Evolutionary conservation across 2,329 filamentous ascomycete genomes (phyloP).

Genomic region (Aureobasidium zeae): DNA sequence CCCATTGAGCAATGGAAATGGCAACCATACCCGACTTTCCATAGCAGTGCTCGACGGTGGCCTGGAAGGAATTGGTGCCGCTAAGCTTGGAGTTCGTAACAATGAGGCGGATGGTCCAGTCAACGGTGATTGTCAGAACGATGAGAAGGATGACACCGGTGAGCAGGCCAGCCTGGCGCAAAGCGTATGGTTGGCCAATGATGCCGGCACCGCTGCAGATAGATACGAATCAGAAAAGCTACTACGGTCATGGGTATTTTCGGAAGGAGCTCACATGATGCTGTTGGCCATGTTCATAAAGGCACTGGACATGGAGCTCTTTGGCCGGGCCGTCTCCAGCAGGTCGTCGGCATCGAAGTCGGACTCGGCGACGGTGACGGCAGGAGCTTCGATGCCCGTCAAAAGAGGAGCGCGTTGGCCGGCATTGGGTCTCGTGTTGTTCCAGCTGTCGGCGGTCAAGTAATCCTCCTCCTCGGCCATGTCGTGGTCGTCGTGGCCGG

Average conservation of each 20-base stretch:
- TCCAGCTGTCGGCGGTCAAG: slow-evolving; percentile 29
- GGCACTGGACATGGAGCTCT: slow-evolving; percentile 74
- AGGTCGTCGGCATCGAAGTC: slow-evolving; percentile 51
- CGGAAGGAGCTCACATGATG: slow-evolving; percentile 59
- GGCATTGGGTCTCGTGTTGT: slow-evolving; percentile 33
- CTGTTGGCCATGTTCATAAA: slow-evolving; percentile 99
- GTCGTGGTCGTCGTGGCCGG: slow-evolving; percentile 25
- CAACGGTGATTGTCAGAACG: slow-evolving; percentile 70
- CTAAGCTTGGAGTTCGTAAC: slow-evolving; percentile 96
- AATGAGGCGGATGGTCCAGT: slow-evolving; percentile 97
- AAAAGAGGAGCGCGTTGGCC: slow-evolving; percentile 59
- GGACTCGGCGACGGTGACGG: slow-evolving; percentile 58
- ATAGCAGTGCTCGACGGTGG: slow-evolving; percentile 92
- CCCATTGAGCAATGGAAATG: slow-evolving; percentile 89
- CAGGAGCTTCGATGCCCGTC: slow-evolving; percentile 75
- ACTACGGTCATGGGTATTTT: too few species aligned
- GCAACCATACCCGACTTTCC: slow-evolving; percentile 79
- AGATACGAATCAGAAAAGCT: not conserved
- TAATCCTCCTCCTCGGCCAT: slow-evolving; percentile 54
- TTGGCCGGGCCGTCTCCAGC: slow-evolving; percentile 58
- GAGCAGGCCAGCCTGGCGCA: slow-evolving; percentile 78
- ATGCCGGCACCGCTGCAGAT: slow-evolving; percentile 50
- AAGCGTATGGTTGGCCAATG: slow-evolving; percentile 84
- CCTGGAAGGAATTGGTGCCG: slow-evolving; percentile 87
- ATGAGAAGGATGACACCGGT: slow-evolving; percentile 72